phyloP scores from a whole-genome alignment of 1,284 basidiomycete genomes.

The Sanguinoderma infundibulare region DNA sequence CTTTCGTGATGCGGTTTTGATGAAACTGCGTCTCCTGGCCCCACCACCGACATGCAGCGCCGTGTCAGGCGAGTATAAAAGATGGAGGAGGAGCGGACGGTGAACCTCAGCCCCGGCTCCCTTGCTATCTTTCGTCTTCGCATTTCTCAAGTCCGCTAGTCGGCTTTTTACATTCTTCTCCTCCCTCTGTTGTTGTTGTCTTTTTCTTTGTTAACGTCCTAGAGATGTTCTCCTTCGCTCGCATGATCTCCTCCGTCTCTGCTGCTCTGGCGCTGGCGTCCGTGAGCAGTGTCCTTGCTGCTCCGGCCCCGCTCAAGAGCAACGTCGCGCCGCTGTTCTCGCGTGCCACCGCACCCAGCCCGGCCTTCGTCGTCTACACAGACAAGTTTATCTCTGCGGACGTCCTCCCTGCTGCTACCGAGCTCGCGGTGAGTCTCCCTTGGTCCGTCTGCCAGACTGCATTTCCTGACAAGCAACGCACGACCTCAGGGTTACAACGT shows the following conservation, averaged over 20 bases:
- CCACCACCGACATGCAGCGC: background rate
- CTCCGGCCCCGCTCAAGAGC: constrained; percentile 4
- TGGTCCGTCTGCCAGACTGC: background rate
- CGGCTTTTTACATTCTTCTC: constrained; percentile 15
- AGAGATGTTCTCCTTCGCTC: constrained; percentile 24
- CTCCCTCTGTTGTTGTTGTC: constrained; percentile 7
- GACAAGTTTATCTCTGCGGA: constrained; percentile 21
- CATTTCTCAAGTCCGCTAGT: constrained; percentile 21
- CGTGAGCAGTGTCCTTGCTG: constrained; percentile 20
- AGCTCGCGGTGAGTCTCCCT: constrained; percentile 9
- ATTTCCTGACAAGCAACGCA: background rate
- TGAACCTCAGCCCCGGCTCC: background rate
- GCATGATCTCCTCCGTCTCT: constrained; percentile 24
- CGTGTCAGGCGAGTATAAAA: constrained; percentile 1
- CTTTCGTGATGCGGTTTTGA: too few species aligned
- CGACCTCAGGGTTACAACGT: constrained; percentile 20
- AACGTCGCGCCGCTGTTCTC: constrained; percentile 11
- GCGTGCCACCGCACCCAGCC: constrained; percentile 13
- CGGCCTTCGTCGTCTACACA: constrained; percentile 25
- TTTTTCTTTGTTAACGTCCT: constrained; percentile 14
- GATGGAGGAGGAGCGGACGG: background rate
- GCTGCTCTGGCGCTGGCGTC: constrained; percentile 23
- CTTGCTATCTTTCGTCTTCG: constrained; percentile 15
- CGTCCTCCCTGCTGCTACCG: constrained; percentile 13
- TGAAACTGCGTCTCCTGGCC: background rate